Base-by-base conservation (phyloP, 768 basidiomycete species). In the Russula sp. region DNA sequence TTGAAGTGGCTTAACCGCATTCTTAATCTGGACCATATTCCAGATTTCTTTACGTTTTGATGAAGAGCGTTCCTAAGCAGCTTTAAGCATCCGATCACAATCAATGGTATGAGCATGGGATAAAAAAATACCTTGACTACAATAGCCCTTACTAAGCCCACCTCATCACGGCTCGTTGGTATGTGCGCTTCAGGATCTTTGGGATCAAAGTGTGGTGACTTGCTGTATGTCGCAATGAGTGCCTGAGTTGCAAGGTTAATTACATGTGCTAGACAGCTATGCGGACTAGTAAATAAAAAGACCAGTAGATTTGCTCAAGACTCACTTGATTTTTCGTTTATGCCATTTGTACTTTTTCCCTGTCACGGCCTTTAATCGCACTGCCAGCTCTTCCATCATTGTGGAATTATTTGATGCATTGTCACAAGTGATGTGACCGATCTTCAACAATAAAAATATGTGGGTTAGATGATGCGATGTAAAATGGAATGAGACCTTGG, bases 111-210 rank as follows among this genome's bases (percentile, higher is more conserved):
- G n/a, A n/a, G n/a, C n/a, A n/a, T n/a, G n/a, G n/a, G n/a, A n/a
- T n/a, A n/a, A n/a, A n/a, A n/a, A n/a, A n/a, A 7, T 42, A 42
- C 41, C 18, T 42, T 95, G 25, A 42, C 52, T 22, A 39, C 20
- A 13, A 52, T 52, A 0, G 36, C 51, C 36, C 51, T 52, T 39
- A 52, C 13, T 13, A 52, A 29, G 5, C 51, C 51, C n/a, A 52
- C 51, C 51, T 52, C 7, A 25, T 47, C 13, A 5, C 25, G 25
- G 5, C 1, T 25, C 5, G 25, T 47, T 29, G 25, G 46, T 29
- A 29, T n/a, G 11, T 51, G 50, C 1, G 50, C 50, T 36, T 51
- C 41, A 1, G 41, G 18, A 6, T 42, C 16, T 5, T 42, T 42
- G 0, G 16, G 41, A 13, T 42, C 6, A 2, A 18, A 42, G n/a